Percentiles rank a stretch among this genome's conserved stretches.
Evolutionary conservation across 208 protist species (phyloP).

Genomic region (Leishmania amazonensis): DNA sequence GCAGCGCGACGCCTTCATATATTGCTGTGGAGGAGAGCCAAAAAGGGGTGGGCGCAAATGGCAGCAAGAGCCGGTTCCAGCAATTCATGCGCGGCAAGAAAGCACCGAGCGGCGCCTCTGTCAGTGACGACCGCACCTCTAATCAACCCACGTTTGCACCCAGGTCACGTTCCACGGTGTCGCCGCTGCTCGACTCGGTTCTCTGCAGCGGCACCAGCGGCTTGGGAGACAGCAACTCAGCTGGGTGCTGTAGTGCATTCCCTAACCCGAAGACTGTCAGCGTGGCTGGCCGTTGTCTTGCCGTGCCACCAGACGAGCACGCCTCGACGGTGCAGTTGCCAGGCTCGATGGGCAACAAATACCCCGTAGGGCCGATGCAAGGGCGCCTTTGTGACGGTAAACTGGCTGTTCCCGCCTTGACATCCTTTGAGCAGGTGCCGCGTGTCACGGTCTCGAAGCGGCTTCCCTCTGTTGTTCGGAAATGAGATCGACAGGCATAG

Average conservation of each 20-base stretch:
- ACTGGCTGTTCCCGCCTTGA: neutral
- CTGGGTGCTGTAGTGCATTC: neutral
- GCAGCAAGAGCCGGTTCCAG: neutral
- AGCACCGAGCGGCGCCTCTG: neutral
- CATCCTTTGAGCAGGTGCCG: neutral
- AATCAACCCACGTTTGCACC: neutral
- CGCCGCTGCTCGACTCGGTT: neutral
- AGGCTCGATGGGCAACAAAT: neutral
- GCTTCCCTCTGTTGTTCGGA: neutral
- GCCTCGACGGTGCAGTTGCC: neutral
- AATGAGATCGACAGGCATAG: neutral
- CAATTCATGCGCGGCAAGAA: neutral
- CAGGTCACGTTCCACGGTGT: neutral
- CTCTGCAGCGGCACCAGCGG: neutral
- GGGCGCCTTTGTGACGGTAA: neutral
- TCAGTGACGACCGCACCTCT: neutral
- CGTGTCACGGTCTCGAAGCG: neutral
- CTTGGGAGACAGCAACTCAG: neutral
- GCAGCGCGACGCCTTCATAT: neutral
- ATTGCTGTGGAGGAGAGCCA: neutral
- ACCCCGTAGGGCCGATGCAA: neutral
- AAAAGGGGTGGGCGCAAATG: neutral
- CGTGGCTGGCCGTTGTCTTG: neutral
- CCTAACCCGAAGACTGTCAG: neutral
- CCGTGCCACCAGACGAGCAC: neutral